phyloP scores from a whole-genome alignment of 1,284 basidiomycete species.

The Lentinula novae-zelandiae region DNA sequence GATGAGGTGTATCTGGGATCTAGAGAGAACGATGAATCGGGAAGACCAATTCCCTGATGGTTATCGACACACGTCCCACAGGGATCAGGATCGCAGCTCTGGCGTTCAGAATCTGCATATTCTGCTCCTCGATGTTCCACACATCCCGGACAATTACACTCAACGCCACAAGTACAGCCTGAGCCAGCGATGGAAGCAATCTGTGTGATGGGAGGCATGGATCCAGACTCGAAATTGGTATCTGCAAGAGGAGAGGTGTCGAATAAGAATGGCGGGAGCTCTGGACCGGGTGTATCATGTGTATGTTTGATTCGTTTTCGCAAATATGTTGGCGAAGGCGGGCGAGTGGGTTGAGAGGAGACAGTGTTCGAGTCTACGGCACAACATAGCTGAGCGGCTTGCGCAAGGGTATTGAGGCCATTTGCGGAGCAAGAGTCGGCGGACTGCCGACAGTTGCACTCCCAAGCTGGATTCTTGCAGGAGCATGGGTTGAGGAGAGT shows the following conservation, averaged over 20 bases:
- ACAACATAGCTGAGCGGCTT: conserved; percentile 44
- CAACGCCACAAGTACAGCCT: conserved; percentile 66
- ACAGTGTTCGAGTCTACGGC: conserved; percentile 11
- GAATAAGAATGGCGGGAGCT: conserved; percentile 41
- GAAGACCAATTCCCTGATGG: conserved; percentile 39
- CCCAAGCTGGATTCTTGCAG: conserved; percentile 48
- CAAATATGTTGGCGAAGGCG: conserved; percentile 17
- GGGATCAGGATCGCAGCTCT: conserved; percentile 53
- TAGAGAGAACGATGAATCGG: conserved; percentile 20
- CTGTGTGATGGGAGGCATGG: conserved; percentile 57
- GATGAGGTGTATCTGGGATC: neutral
- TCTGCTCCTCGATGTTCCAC: conserved; percentile 56
- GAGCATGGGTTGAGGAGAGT: conserved; percentile 60
- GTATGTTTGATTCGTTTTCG: conserved; percentile 32
- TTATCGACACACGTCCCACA: conserved; percentile 66
- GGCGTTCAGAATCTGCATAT: conserved; percentile 39
- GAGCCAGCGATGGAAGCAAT: conserved; percentile 55
- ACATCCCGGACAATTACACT: conserved; percentile 73
- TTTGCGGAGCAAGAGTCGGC: conserved; percentile 16
- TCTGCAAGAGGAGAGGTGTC: conserved; percentile 18
- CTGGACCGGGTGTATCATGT: conserved; percentile 24
- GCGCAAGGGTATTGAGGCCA: conserved; percentile 46
- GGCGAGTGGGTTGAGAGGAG: conserved; percentile 9
- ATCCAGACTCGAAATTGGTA: conserved; percentile 42
- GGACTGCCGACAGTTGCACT: conserved; percentile 45